Evolutionary conservation across 371 early-diverging fungal species (phyloP).

Genomic region (Mucor velutinosus): DNA sequence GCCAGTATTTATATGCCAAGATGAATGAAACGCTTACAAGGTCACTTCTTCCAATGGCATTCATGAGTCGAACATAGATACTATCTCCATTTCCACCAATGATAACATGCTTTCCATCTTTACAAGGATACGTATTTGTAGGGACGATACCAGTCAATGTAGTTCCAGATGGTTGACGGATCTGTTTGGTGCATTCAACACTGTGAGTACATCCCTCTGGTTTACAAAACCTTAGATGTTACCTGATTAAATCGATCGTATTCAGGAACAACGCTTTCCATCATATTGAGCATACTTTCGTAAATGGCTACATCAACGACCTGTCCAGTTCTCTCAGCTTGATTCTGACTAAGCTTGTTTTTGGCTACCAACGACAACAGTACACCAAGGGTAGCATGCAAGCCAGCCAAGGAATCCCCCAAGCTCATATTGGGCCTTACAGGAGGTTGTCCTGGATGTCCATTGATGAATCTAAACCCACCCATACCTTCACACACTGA

Average conservation of each 20-base stretch:
- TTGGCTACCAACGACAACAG: constrained; percentile 45
- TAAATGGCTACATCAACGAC: constrained; percentile 63
- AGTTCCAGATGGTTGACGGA: constrained; percentile 59
- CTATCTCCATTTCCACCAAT: constrained; percentile 65
- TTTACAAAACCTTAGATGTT: background rate
- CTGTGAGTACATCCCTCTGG: background rate
- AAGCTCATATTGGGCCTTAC: constrained; percentile 59
- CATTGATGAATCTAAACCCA: constrained; percentile 56
- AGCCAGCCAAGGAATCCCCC: constrained; percentile 60
- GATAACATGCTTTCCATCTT: constrained; percentile 54
- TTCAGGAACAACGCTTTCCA: constrained; percentile 59
- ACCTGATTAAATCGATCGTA: constrained; percentile 54
- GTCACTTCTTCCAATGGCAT: constrained; percentile 50
- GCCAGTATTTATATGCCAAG: background rate
- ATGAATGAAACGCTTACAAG: constrained; percentile 30
- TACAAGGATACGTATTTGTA: constrained; percentile 59
- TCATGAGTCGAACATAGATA: constrained; percentile 59
- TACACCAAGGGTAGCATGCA: constrained; percentile 57
- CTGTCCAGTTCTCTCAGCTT: constrained; percentile 41
- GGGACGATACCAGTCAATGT: constrained; percentile 63
- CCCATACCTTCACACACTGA: constrained; percentile 65
- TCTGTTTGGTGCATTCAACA: constrained; percentile 3
- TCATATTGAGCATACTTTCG: constrained; percentile 59
- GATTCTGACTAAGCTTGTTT: constrained; percentile 27
- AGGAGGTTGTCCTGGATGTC: constrained; percentile 50